A percentile compares a stretch with the other conserved stretches of the same genome.
These are phyloP conservation scores for Candida albicans DNA, from an alignment of 1,139 yeast species.

Conservation along the genomic window DNA sequence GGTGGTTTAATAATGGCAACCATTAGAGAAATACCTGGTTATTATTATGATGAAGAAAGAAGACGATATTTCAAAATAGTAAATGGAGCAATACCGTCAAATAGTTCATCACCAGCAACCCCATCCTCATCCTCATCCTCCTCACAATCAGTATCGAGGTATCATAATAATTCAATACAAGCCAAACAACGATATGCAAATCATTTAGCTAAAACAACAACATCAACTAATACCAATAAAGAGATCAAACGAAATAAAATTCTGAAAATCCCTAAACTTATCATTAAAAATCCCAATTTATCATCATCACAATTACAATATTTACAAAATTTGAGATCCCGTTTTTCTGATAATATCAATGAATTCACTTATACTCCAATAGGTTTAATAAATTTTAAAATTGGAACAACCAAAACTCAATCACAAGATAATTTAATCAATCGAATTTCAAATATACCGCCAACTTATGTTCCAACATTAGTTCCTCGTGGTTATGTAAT, in stretches of 20 bases:
- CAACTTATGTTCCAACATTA: slow-evolving; percentile 6
- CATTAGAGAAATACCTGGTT: slow-evolving; percentile 42
- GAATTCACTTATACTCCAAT: slow-evolving; percentile 1
- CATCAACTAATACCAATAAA: neutral
- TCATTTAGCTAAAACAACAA: slow-evolving; percentile 5
- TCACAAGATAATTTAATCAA: neutral
- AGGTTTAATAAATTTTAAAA: slow-evolving; percentile 10
- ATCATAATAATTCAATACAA: slow-evolving; percentile 38
- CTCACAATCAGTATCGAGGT: slow-evolving; percentile 13
- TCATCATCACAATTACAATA: neutral
- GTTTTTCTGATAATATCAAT: neutral
- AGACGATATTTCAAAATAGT: slow-evolving; percentile 46
- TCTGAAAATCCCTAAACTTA: slow-evolving; percentile 14
- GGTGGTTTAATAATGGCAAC: slow-evolving; percentile 7
- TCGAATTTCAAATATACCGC: neutral
- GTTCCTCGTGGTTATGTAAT: slow-evolving; percentile 10
- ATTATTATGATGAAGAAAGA: slow-evolving; percentile 42
- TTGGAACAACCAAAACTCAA: slow-evolving; percentile 4
- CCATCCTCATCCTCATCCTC: slow-evolving; percentile 1
- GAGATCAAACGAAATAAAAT: too few species aligned
- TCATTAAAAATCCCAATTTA: slow-evolving; percentile 1
- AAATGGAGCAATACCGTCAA: slow-evolving; percentile 30
- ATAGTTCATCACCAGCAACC: slow-evolving; percentile 11
- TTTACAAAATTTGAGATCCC: neutral
- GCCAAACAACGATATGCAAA: slow-evolving; percentile 26